Evolutionary conservation across 306 rosid genomes (phyloP).

Genomic region (Glycine tomentella): DNA sequence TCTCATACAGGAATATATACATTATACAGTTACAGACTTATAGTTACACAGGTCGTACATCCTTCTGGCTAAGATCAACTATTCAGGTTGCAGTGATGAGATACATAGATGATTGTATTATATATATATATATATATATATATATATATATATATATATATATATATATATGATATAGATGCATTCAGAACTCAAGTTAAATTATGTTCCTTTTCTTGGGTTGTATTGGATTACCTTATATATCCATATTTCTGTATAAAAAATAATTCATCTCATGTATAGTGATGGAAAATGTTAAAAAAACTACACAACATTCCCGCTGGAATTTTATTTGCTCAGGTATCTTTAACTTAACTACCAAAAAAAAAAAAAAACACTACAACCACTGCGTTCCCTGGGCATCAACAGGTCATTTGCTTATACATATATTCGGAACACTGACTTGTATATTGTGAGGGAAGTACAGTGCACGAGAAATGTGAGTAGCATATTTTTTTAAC

Average conservation of each 20-base stretch:
- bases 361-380: too few species aligned
- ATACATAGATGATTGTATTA: slow-evolving; percentile 14
- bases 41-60: slow-evolving; percentile 10
- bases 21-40: neutral
- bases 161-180: neutral
- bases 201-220: slow-evolving; percentile 22
- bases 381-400: neutral
- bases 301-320: neutral
- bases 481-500: too few species aligned
- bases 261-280: neutral
- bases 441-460: neutral
- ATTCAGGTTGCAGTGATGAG: slow-evolving; percentile 23
- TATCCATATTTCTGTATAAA: slow-evolving; percentile 9
- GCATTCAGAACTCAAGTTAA: neutral
- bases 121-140: slow-evolving; percentile 1
- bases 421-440: neutral
- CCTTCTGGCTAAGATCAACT: slow-evolving; percentile 22
- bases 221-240: neutral
- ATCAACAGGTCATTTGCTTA: neutral
- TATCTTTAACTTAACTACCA: neutral
- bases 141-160: neutral
- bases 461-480: neutral
- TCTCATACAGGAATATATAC: neutral
- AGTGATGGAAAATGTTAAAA: neutral
- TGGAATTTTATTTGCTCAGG: neutral